phyloP scores from a whole-genome alignment of 2,329 filamentous ascomycete genomes.

The Aureobasidium uvarum region DNA sequence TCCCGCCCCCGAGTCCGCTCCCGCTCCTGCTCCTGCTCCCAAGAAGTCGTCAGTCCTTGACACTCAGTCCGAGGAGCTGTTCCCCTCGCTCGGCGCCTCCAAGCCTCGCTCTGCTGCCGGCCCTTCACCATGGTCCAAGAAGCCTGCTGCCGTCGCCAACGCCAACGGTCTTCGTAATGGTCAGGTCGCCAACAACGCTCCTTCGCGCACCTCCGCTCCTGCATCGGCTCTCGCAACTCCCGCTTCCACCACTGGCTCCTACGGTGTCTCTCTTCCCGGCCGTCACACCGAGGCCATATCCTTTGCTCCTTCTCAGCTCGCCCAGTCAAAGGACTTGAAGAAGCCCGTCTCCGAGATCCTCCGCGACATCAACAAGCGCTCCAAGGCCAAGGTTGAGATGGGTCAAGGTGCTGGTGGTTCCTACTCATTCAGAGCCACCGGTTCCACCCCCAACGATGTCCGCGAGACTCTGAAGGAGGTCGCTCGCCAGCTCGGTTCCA shows the following conservation, averaged over 20 bases:
- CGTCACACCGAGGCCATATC: conserved; percentile 75
- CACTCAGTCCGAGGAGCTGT: conserved; percentile 83
- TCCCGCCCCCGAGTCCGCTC: conserved; percentile 39
- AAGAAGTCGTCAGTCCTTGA: conserved; percentile 55
- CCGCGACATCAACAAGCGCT: conserved; percentile 88
- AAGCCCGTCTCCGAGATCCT: conserved; percentile 81
- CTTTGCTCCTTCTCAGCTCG: conserved; percentile 72
- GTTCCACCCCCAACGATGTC: conserved; percentile 72
- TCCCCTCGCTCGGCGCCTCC: conserved; percentile 81
- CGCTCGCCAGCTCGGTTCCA: conserved; percentile 80
- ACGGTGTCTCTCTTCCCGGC: conserved; percentile 70
- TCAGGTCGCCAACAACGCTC: conserved; percentile 47
- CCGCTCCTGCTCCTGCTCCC: conserved; percentile 8
- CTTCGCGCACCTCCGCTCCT: conserved; percentile 63
- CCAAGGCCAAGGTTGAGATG: conserved; percentile 80
- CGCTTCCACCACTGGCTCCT: conserved; percentile 43
- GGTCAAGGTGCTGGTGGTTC: conserved; percentile 68
- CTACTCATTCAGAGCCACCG: conserved; percentile 79
- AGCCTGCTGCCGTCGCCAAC: conserved; percentile 51
- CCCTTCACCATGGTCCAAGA: conserved; percentile 76
- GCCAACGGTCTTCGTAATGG: conserved; percentile 57
- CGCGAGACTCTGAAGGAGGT: conserved; percentile 87
- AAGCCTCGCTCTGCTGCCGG: conserved; percentile 63
- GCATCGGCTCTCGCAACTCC: conserved; percentile 55
- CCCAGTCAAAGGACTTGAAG: conserved; percentile 74